Base-by-base conservation (phyloP, 495 filamentous ascomycete species). In the Melanomma pulvis-pyrius region DNA sequence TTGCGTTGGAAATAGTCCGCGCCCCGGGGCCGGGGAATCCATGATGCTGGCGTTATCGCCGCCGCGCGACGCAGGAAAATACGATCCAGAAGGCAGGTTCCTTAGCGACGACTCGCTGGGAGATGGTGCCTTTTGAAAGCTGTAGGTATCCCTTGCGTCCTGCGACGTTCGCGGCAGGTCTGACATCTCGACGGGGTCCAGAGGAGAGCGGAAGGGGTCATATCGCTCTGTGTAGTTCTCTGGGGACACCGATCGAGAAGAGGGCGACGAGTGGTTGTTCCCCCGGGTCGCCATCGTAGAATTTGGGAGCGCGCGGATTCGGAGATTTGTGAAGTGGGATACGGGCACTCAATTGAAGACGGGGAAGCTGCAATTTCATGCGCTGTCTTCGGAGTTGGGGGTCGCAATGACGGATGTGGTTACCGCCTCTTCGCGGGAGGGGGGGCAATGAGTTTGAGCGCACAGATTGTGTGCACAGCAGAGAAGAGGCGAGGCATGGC, bases 181-280 rank as follows among this genome's bases (percentile, higher is more conserved):
- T 34, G 65, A 61, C 69, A 72, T 72, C 46, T 72, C 65, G 25
- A 72, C 36, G 24, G 52, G 64, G 26, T 71, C 68, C 52, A 60
- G 34, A 13, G 65, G 65, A 21, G 65, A 41, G 32, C 57, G 57
- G 59, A 65, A 68, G 17, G 65, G 69, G 52, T 72, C 69, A 51
- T 72, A 69, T n/a, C 39, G 4, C 2, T 52, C 56, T 13, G 56
- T 19, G n/a, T 17, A 60, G 24, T 19, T 41, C 9, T 65, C 61
- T 30, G 60, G 54, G 9, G 67, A 70, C 13, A 32, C 30, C 7
- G 34, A 30, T 36, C 46, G 48, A 28, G 55, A 70, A 26, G 59
- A 52, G 22, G 21, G 26, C 19, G 51, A 19, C 44, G 52, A 69
- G 19, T 26, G 19, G 4, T 34, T 29, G 5, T 34, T 29, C 30